Percentiles rank a stretch among this genome's conserved stretches.
These are phyloP conservation scores for Clonostachys chloroleuca DNA, from an alignment of 2,329 filamentous ascomycete species.

Conservation along the genomic window DNA sequence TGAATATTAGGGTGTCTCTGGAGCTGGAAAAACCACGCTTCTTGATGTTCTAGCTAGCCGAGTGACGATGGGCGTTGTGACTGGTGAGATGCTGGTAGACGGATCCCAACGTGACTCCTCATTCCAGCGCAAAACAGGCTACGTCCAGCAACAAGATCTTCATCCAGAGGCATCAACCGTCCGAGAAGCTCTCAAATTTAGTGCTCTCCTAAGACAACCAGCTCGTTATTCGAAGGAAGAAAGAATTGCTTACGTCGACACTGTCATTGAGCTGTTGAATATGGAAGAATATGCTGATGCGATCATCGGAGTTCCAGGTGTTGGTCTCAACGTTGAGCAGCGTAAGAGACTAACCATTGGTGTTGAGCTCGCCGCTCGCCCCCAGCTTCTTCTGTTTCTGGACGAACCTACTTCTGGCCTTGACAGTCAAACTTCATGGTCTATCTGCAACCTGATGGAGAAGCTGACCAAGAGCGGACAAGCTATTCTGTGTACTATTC, in stretches of 20 bases:
- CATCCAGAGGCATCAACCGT: conserved; percentile 78
- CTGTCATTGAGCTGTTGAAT: conserved; percentile 49
- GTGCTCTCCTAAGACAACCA: conserved; percentile 77
- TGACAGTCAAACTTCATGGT: conserved; percentile 55
- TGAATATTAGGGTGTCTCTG: conserved; percentile 49
- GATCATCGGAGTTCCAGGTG: conserved; percentile 54
- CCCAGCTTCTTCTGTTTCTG: conserved; percentile 50
- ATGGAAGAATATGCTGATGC: conserved; percentile 61
- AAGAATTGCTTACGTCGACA: conserved; percentile 75
- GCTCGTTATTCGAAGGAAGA: conserved; percentile 60
- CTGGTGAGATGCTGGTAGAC: conserved; percentile 67
- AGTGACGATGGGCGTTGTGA: conserved; percentile 79
- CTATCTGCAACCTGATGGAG: conserved; percentile 52
- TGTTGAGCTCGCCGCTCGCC: conserved; percentile 47
- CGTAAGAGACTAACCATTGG: conserved; percentile 55
- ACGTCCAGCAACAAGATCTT: conserved; percentile 85
- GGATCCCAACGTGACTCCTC: conserved; percentile 63
- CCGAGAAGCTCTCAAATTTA: conserved; percentile 78
- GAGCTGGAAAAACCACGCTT: conserved; percentile 84
- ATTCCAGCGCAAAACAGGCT: conserved; percentile 84
- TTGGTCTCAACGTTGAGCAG: conserved; percentile 55
- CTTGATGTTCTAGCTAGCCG: conserved; percentile 78
- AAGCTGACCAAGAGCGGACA: conserved; percentile 49
- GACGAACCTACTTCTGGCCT: conserved; percentile 56
- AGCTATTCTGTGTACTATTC: conserved; percentile 45